Base-by-base conservation (phyloP, 192 early-diverging fungal species). In the Kickxella alabastrina region DNA sequence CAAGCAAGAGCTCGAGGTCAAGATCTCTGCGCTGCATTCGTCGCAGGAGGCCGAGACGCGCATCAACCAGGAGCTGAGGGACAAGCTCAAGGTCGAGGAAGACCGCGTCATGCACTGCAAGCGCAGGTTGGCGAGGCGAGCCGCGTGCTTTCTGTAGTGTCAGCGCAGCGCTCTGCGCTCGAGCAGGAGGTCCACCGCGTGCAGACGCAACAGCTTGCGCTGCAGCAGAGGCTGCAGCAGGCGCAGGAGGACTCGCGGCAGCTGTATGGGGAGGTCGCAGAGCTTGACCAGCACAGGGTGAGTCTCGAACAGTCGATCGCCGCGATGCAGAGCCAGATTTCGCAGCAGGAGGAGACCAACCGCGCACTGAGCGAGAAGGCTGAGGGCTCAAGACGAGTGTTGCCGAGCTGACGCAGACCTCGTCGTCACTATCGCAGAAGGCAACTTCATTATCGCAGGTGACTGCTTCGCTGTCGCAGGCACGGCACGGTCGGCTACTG, bases 1-100 rank as follows among this genome's bases (percentile, higher is more conserved):
- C 35, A 77, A 70, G 47, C 74, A 70, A 28, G 74, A 70, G 52
- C 67, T 77, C n/a, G 67, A 68, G 52, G 52, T 69, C 6, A 57
- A 56, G 37, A 56, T 77, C 24, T 35, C 62, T 8, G 67, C 74
- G 24, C 38, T 66, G 42, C 62, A 70, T 46, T 64, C 74, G 10
- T 57, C 74, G 36, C 67, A 77, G 43, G 74, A 77, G 10, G 74
- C 62, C 13, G 74, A 77, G 48, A 54, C 51, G 22, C 50, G 65
- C 4, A 61, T 77, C 38, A 77, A 77, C 63, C 53, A 65, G 45
- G 74, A 77, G 67, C 58, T 77, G 37, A 46, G 66, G 39, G 67
- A 70, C 49, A 66, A 48, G 47, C 67, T 77, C 15, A 52, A 48
- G 38, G 32, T 13, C n/a, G 74, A 77, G 15, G 67, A 70, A 24